Percentiles rank a stretch among this genome's conserved stretches.
Conservation (phyloP, 257 asterid species). For the Ophiorrhiza pumila region DNA sequence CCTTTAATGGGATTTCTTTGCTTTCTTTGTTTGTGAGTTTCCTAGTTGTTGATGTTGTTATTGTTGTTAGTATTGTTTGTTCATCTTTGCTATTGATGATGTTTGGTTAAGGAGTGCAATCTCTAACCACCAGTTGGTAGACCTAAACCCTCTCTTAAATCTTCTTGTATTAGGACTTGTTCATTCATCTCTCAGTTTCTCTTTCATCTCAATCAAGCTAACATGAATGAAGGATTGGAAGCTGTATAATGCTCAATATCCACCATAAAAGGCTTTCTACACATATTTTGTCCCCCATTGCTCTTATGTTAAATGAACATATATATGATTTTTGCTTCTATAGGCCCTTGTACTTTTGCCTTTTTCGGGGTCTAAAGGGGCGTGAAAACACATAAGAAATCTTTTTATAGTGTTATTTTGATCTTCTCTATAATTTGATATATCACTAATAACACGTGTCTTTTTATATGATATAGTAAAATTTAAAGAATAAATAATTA, state of each 20-base stretch:
- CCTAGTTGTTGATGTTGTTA: slow-evolving; percentile 26
- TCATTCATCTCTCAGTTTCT: slow-evolving; percentile 11
- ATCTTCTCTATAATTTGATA: too few species aligned
- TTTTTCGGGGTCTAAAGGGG: too few species aligned
- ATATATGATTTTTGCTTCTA: too few species aligned
- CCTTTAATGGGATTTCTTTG: slow-evolving; percentile 21
- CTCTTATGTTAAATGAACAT: not conserved
- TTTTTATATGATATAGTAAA: too few species aligned
- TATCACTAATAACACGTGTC: too few species aligned
- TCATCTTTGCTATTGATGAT: slow-evolving; percentile 35
- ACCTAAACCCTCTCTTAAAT: slow-evolving; percentile 73
- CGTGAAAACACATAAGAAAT: too few species aligned
- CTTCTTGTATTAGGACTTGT: slow-evolving; percentile 15
- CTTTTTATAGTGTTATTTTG: too few species aligned
- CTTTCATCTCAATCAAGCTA: slow-evolving; percentile 21
- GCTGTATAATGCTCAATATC: slow-evolving; percentile 34
- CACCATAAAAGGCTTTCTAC: slow-evolving; percentile 40
- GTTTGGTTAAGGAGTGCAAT: slow-evolving; percentile 90
- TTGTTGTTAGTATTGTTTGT: slow-evolving; percentile 42
- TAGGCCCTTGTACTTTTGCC: too few species aligned
- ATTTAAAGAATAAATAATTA: too few species aligned
- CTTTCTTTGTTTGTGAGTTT: slow-evolving; percentile 22
- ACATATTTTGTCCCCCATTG: slow-evolving; percentile 20
- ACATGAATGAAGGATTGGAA: slow-evolving; percentile 27
- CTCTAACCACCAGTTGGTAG: slow-evolving; percentile 97